phyloP scores from a whole-genome alignment of 768 basidiomycete species.

The Auricularia sp. region DNA sequence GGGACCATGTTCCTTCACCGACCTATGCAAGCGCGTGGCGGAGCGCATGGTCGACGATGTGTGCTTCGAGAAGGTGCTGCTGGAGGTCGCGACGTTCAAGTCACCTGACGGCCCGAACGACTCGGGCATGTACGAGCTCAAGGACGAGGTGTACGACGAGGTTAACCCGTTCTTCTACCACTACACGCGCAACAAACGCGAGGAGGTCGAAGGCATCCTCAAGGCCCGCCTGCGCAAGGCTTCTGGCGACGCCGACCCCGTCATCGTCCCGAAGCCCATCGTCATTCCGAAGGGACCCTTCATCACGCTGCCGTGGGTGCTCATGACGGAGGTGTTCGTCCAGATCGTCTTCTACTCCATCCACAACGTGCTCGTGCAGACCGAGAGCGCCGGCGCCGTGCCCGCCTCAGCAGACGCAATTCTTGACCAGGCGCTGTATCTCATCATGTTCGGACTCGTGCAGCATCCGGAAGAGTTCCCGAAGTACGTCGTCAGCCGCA shows the following conservation, averaged over 20 bases:
- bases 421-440: conserved; percentile 78
- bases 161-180: conserved; percentile 96
- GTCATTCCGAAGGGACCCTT: conserved; percentile 62
- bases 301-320: conserved; percentile 46
- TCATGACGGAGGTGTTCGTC: conserved; percentile 61
- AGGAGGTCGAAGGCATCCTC: conserved; percentile 77
- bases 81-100: conserved; percentile 72
- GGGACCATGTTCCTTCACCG: conserved; percentile 81
- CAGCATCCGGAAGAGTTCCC: conserved; percentile 59
- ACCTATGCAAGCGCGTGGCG: conserved; percentile 82
- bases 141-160: conserved; percentile 71
- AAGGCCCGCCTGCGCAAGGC: conserved; percentile 57
- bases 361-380: conserved; percentile 60
- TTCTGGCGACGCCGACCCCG: conserved; percentile 49
- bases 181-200: conserved; percentile 86
- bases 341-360: conserved; percentile 80
- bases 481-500: conserved; percentile 40
- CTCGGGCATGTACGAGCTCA: conserved; percentile 80
- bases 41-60: conserved; percentile 81
- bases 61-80: conserved; percentile 69
- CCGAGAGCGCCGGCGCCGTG: conserved; percentile 46
- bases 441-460: conserved; percentile 77
- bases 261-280: conserved; percentile 67
- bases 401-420: conserved; percentile 82
- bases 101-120: conserved; percentile 71